Base-by-base conservation (phyloP, 2,329 filamentous ascomycete genomes). In the Rosellinia necatrix region DNA sequence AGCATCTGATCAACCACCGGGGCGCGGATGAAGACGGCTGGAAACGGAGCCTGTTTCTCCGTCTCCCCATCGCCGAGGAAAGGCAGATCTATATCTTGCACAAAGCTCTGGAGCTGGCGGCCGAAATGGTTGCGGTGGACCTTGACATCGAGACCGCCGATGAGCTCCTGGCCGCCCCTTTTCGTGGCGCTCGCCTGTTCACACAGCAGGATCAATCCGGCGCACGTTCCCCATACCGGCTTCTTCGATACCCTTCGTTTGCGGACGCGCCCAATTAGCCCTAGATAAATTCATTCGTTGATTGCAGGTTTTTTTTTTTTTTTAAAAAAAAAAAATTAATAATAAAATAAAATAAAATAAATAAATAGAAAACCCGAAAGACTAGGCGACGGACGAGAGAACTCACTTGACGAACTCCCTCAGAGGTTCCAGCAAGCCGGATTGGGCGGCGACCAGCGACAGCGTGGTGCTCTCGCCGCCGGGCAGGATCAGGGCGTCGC, bases 71-170 rank as follows among this genome's bases (percentile, higher is more conserved):
- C 4, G 24, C 46, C 35, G 48, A 96, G 76, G 66, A 96, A 96
- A 0, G 87, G 85, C 21, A 97, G 76, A 12, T 88, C 75, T 27
- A 97, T 73, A 42, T 85, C 81, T 0, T 88, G 86, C 67, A 94
- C 86, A 72, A 97, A 97, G 70, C 90, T 96, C 74, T 97, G 91
- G 12, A 89, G 88, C 74, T 99, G 94, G 51, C 93, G 84, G 3
- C 94, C 94, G 69, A 97, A 99, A 72, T 97, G 91, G 70, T 97
- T 99, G 42, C 94, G 83, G 69, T 96, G 92, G 27, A 97, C 92
- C 41, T 91, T 82, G 30, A 99, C 92, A 68, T 92, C 88, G 32
- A 99, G 81, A 2, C 94, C 94, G 12, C 94, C 94, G 60, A 99
- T 91, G 50, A 97, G 81, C 57, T 96, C 91, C 73, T 97, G 94